Evolutionary conservation across 768 basidiomycete species (phyloP).

Genomic region (Hemileccinum impolitum): DNA sequence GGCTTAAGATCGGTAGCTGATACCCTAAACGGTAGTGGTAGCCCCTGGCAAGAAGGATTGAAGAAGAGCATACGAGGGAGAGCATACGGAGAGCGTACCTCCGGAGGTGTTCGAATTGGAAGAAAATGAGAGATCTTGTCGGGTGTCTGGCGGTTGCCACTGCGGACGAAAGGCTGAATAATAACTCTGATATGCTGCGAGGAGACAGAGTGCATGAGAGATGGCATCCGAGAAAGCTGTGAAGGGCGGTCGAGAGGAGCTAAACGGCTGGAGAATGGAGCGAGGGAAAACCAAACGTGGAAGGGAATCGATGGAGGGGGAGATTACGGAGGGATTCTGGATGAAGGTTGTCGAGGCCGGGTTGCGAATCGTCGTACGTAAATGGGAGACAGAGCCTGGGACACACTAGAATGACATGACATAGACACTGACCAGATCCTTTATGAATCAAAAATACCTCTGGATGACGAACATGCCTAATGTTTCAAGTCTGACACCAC

Average conservation of each 20-base stretch:
- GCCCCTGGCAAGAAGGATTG: too few species aligned
- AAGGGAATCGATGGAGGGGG: background rate
- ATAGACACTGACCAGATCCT: too few species aligned
- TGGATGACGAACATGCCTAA: too few species aligned
- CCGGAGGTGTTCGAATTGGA: conserved; percentile 18
- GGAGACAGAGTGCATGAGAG: background rate
- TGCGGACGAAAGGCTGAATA: conserved; percentile 9
- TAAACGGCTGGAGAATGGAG: too few species aligned
- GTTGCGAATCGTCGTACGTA: conserved; percentile 10
- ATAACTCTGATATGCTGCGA: background rate
- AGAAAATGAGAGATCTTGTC: conserved; percentile 8
- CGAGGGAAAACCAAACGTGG: conserved; percentile 3
- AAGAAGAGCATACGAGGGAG: conserved; percentile 8
- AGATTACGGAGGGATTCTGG: conserved; percentile 11
- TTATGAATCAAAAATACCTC: background rate
- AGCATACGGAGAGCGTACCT: conserved; percentile 24
- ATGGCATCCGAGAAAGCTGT: too few species aligned
- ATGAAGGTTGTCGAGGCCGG: conserved; percentile 2
- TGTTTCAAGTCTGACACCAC: too few species aligned
- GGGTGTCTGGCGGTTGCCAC: conserved; percentile 23
- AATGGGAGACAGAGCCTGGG: too few species aligned
- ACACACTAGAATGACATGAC: too few species aligned
- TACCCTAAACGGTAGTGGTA: too few species aligned
- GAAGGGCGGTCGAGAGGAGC: too few species aligned
- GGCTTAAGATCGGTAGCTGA: too few species aligned